These are phyloP conservation scores for Tricholoma terreum DNA, from an alignment of 768 basidiomycete species.

Conservation along the genomic window DNA sequence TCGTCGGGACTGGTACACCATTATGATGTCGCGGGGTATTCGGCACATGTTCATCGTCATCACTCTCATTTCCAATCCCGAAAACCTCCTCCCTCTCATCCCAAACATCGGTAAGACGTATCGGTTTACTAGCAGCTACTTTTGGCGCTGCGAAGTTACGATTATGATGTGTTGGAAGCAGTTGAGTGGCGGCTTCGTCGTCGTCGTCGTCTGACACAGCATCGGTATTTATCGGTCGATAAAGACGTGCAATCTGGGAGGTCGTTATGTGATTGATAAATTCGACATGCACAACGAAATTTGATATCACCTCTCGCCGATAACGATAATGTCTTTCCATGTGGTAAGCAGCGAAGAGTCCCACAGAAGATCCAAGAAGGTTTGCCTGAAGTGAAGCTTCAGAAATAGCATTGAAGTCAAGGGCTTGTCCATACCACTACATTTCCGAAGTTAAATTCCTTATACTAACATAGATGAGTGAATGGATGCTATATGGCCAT, in stretches of 20 bases:
- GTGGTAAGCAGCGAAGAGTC: conserved; percentile 63
- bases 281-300: background rate
- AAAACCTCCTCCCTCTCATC: conserved; percentile 78
- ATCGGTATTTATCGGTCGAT: conserved; percentile 59
- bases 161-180: conserved; percentile 52
- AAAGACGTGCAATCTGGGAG: conserved; percentile 71
- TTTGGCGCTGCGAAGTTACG: conserved; percentile 22
- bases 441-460: conserved; percentile 71
- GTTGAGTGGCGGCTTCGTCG: conserved; percentile 45
- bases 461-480: conserved; percentile 43
- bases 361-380: conserved; percentile 66
- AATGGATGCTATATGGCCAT: background rate
- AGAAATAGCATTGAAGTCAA: conserved; percentile 4
- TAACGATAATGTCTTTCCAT: conserved; percentile 75
- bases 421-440: conserved; percentile 47
- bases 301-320: conserved; percentile 60
- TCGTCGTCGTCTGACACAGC: conserved; percentile 51
- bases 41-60: conserved; percentile 42
- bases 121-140: conserved; percentile 25
- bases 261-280: background rate
- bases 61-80: conserved; percentile 62
- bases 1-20: conserved; percentile 19
- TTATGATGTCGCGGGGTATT: background rate
- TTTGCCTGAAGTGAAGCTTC: conserved; percentile 56
- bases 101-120: conserved; percentile 64